phyloP scores from a whole-genome alignment of 2,329 filamentous ascomycete genomes.

The Neocucurbitaria cava region DNA sequence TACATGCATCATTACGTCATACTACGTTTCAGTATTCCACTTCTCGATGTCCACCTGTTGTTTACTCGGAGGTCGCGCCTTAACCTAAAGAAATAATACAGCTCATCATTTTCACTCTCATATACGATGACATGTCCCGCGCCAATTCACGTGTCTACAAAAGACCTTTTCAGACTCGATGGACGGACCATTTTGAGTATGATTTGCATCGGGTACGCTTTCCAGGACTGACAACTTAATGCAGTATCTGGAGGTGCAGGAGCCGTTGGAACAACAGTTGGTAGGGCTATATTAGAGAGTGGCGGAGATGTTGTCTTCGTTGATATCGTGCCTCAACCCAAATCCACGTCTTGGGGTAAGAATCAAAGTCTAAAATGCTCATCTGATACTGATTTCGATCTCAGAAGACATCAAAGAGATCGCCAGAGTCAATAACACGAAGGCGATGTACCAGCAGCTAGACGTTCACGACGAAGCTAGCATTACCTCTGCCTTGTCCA shows the following conservation, averaged over 20 bases:
- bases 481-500: slow-evolving; percentile 17
- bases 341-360: slow-evolving; percentile 15
- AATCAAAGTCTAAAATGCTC: neutral
- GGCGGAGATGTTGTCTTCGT: slow-evolving; percentile 35
- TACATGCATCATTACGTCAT: neutral
- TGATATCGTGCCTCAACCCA: slow-evolving; percentile 15
- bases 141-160: slow-evolving; percentile 22
- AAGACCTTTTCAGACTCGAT: slow-evolving; percentile 32
- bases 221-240: neutral
- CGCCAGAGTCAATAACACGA: slow-evolving; percentile 12
- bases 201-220: neutral
- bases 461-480: slow-evolving; percentile 30
- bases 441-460: slow-evolving; percentile 23
- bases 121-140: slow-evolving; percentile 24
- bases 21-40: neutral
- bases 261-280: slow-evolving; percentile 31
- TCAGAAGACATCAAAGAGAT: slow-evolving; percentile 9
- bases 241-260: slow-evolving; percentile 39
- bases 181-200: slow-evolving; percentile 30
- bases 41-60: neutral
- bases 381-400: neutral
- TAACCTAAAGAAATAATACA: no score
- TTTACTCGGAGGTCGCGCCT: no score
- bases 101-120: no score
- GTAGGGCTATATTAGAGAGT: slow-evolving; percentile 32